phyloP scores from a whole-genome alignment of 202 grass and related monocot genomes.

The Setaria italica region DNA sequence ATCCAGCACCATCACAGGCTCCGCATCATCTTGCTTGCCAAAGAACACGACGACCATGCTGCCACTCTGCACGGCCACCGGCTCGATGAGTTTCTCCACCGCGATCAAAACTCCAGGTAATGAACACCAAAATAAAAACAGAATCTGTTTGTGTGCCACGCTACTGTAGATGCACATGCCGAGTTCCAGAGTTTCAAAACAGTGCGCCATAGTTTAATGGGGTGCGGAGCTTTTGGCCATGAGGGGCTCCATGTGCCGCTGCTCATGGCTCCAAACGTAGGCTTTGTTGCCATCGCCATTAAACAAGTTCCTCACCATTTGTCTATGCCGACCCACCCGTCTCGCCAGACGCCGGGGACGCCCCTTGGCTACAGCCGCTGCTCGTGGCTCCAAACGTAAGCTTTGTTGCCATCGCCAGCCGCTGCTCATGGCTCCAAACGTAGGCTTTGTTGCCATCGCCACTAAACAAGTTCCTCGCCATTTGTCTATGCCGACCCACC shows the following conservation, averaged over 20 bases:
- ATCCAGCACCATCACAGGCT: slow-evolving; percentile 8
- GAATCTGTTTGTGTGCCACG: neutral
- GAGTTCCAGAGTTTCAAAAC: slow-evolving; percentile 33
- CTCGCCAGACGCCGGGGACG: slow-evolving; percentile 9
- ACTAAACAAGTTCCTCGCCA: slow-evolving; percentile 29
- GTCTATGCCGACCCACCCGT: slow-evolving; percentile 32
- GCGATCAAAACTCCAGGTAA: slow-evolving; percentile 7
- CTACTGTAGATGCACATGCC: slow-evolving; percentile 34
- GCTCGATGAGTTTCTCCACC: neutral
- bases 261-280: slow-evolving; percentile 66
- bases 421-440: slow-evolving; percentile 60
- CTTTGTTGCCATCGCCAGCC: neutral
- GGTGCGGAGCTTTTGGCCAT: slow-evolving; percentile 45
- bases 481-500: slow-evolving; percentile 42
- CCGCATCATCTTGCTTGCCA: slow-evolving; percentile 10
- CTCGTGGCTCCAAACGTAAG: no score
- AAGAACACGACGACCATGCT: neutral
- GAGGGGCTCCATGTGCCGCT: slow-evolving; percentile 59
- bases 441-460: slow-evolving; percentile 48
- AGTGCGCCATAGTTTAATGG: slow-evolving; percentile 32
- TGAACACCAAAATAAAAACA: neutral
- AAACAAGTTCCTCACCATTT: slow-evolving; percentile 36
- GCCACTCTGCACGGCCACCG: neutral
- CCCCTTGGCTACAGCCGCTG: no score
- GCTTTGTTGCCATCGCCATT: slow-evolving; percentile 43